Conservation (phyloP, 768 basidiomycete species). For the Cyathus striatus region DNA sequence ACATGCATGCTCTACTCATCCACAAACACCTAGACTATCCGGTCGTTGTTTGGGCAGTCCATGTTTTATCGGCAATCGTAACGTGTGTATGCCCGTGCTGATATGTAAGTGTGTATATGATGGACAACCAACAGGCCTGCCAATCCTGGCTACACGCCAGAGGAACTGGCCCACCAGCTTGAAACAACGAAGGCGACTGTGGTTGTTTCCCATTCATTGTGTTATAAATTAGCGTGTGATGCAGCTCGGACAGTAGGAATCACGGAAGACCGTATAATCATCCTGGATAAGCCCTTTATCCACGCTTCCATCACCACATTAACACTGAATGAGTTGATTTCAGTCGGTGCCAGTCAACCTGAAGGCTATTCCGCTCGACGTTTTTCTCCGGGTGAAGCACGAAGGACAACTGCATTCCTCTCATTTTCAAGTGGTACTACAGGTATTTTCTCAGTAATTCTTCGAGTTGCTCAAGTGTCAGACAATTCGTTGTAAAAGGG, state of each 20-base stretch:
- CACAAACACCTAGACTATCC: constrained; percentile 48
- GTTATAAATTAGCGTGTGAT: constrained; percentile 34
- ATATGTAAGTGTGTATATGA: constrained; percentile 10
- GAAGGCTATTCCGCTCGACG: constrained; percentile 38
- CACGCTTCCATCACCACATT: constrained; percentile 5
- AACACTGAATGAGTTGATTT: constrained; percentile 44
- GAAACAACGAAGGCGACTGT: constrained; percentile 39
- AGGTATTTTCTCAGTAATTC: constrained; percentile 34
- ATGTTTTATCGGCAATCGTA: constrained; percentile 51
- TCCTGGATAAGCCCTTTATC: constrained; percentile 21
- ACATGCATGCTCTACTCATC: constrained; percentile 1
- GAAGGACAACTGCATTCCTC: constrained; percentile 58
- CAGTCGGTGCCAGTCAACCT: constrained; percentile 27
- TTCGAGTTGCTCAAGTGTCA: neutral
- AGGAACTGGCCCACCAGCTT: constrained; percentile 58
- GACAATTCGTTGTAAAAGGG: constrained; percentile 12
- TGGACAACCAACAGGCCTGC: constrained; percentile 36
- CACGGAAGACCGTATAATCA: constrained; percentile 35
- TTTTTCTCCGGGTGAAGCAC: constrained; percentile 53
- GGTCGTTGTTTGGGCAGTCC: constrained; percentile 52
- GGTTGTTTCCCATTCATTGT: constrained; percentile 42
- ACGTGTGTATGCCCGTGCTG: no score
- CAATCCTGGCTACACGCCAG: constrained; percentile 54
- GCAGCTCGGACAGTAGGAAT: constrained; percentile 38
- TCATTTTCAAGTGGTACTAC: constrained; percentile 77